Base-by-base conservation (phyloP, 139 green algal genomes). In the Chlamydomonas eustigma region DNA sequence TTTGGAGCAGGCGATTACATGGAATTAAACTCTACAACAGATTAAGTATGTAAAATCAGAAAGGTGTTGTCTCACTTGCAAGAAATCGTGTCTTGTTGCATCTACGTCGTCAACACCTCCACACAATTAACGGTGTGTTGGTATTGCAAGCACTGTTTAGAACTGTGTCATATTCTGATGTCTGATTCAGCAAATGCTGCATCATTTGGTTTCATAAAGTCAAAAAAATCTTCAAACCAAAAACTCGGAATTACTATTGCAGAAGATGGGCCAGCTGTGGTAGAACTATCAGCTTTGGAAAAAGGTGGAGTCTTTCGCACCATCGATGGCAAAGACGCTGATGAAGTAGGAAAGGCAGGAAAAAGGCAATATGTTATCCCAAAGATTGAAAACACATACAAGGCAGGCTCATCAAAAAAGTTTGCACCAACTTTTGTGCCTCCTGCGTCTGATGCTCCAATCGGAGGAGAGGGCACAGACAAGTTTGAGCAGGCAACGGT, bases 371-470 rank as follows among this genome's bases (percentile, higher is more conserved):
- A 75, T 36, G 71, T 90, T 0, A 86, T 90, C 2, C 80, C 82
- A 3, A 80, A 72, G 12, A 34, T 86, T n/a, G 81, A 83, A 35
- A 90, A 90, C 79, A 90, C 83, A 1, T 88, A 83, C 64, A 73
- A 83, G 34, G 64, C 77, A 1, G 85, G 82, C 1, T 63, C 36
- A 2, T 6, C 35, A 8, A 78, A 80, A 63, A 90, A 86, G 67
- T 87, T 90, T 8, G 78, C 75, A 25, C 86, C 86, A 8, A 78
- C 50, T 0, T 90, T 85, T 66, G 73, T 79, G 63, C 83, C 85
- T 0, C 80, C 81, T 3, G 67, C 77, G 2, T 32, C 25, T 30
- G 78, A 80, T 50, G 79, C 74, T 24, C 67, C 80, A 0, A 36
- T 85, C 0, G 37, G 8, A 25, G 77, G 58, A 31, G 65, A 50